Conservation (phyloP, 257 asterid genomes). For the Paulownia fortunei region DNA sequence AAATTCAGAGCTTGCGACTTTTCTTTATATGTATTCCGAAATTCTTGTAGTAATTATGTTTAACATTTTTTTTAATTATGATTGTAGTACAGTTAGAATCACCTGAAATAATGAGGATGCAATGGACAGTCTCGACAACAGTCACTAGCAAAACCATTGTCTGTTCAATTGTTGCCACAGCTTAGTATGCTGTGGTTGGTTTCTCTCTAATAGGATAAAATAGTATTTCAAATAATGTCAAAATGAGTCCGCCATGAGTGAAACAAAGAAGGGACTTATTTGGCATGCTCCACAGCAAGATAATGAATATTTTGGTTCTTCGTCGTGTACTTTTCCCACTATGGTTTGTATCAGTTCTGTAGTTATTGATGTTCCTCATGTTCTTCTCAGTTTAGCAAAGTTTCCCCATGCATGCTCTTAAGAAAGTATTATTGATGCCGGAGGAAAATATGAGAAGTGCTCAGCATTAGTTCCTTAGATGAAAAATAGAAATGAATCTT, state of each 20-base stretch:
- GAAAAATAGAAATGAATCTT: background rate
- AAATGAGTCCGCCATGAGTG: background rate
- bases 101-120: background rate
- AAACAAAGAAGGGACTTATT: background rate
- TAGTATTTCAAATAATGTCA: background rate
- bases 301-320: background rate
- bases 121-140: background rate
- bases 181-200: background rate
- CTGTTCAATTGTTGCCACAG: background rate
- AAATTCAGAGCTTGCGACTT: background rate
- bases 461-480: background rate
- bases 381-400: slow-evolving; percentile 3
- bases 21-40: background rate
- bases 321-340: background rate
- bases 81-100: background rate
- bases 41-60: background rate
- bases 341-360: background rate
- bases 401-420: slow-evolving; percentile 7
- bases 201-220: background rate
- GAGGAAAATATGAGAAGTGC: background rate
- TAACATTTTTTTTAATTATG: background rate
- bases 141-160: background rate
- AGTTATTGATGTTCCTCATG: background rate
- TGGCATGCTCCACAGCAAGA: background rate
- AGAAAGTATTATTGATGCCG: slow-evolving; percentile 12